A percentile compares a stretch with the other conserved stretches of the same genome.
Conservation (phyloP, 1,284 basidiomycete species). For the Singerocomus rubriflavus region DNA sequence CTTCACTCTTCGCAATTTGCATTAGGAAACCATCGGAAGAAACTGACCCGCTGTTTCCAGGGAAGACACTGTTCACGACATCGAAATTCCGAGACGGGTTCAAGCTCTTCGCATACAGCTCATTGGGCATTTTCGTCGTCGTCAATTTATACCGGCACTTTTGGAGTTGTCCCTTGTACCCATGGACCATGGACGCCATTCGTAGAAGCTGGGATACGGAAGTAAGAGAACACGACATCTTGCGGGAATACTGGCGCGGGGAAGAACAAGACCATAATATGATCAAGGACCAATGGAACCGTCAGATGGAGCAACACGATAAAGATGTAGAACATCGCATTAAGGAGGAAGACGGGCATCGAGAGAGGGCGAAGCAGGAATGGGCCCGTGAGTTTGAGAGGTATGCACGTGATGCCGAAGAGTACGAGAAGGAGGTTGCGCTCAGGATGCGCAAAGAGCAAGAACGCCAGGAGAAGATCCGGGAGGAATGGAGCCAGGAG, state of each 20-base stretch:
- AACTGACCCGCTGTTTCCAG: constrained; percentile 6
- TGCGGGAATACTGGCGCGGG: constrained; percentile 7
- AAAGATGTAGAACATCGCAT: constrained; percentile 11
- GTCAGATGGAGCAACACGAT: constrained; percentile 15
- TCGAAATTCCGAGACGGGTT: background rate
- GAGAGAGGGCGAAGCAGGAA: constrained; percentile 5
- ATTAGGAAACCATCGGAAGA: constrained; percentile 8
- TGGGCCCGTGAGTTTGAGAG: constrained; percentile 13
- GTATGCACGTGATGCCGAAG: constrained; percentile 3
- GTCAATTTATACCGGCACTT: constrained; percentile 8
- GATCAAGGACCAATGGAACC: constrained; percentile 8
- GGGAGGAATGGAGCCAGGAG: constrained; percentile 11
- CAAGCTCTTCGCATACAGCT: background rate
- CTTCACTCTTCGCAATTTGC: background rate
- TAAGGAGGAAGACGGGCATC: constrained; percentile 14
- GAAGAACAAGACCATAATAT: constrained; percentile 9
- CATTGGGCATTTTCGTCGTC: background rate
- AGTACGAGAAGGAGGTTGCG: constrained; percentile 1
- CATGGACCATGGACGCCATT: constrained; percentile 4
- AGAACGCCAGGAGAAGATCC: constrained; percentile 4
- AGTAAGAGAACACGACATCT: background rate
- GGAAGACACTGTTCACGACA: background rate
- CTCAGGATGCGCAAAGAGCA: constrained; percentile 7
- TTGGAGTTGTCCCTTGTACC: constrained; percentile 14
- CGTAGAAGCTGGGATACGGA: constrained; percentile 17